Percentiles rank a stretch among this genome's conserved stretches.
Conservation (phyloP, 148 eudicot genomes). For the Chenopodium quinoa region DNA sequence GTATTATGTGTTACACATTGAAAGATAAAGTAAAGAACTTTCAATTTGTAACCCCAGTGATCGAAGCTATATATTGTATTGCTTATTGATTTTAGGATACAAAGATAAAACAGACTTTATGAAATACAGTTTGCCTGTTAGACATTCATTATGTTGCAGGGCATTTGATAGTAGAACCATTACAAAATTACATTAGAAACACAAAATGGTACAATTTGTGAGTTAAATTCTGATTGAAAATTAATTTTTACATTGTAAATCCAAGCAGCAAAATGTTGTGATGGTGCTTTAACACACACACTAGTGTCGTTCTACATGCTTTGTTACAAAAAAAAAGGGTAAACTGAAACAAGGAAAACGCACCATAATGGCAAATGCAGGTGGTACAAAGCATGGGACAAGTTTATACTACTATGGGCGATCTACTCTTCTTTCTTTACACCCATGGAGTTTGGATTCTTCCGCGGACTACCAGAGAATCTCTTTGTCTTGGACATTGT, state of each 20-base stretch:
- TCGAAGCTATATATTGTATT: too few species aligned
- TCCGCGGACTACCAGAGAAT: slow-evolving; percentile 72
- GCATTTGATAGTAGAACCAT: neutral
- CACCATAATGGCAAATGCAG: slow-evolving; percentile 45
- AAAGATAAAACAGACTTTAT: too few species aligned
- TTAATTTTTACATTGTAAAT: slow-evolving; percentile 6
- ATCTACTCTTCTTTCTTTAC: slow-evolving; percentile 84
- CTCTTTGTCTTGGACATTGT: slow-evolving; percentile 72
- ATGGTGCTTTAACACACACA: slow-evolving; percentile 21
- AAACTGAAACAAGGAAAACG: slow-evolving; percentile 8
- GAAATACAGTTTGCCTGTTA: neutral
- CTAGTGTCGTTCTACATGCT: slow-evolving; percentile 14
- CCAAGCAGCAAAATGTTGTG: slow-evolving; percentile 22
- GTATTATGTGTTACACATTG: too few species aligned
- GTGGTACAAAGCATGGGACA: slow-evolving; percentile 75
- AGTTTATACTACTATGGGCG: slow-evolving; percentile 76
- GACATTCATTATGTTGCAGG: neutral
- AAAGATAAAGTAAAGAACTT: too few species aligned
- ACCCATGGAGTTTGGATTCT: slow-evolving; percentile 96
- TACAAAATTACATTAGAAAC: too few species aligned
- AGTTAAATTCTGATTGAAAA: slow-evolving; percentile 1
- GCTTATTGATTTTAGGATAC: too few species aligned
- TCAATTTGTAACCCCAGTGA: too few species aligned
- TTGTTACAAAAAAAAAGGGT: slow-evolving; percentile 17
- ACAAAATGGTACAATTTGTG: neutral